phyloP scores from a whole-genome alignment of 768 basidiomycete genomes.

The Pulveroboletus sp. region DNA sequence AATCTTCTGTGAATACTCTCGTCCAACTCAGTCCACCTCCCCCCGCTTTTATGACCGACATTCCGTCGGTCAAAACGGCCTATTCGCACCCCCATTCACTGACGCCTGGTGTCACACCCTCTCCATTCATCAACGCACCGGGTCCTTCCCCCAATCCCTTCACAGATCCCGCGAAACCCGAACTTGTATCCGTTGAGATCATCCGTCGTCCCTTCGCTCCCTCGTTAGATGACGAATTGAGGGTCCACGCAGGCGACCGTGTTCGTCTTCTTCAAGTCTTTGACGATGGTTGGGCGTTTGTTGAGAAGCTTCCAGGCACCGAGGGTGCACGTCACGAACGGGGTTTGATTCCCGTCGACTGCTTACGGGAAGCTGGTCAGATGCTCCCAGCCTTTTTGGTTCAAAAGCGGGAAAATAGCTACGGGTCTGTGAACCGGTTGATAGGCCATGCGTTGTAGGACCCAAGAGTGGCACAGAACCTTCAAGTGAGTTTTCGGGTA shows the following conservation, averaged over 20 bases:
- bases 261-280: conserved; percentile 55
- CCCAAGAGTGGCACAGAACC: background rate
- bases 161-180: conserved; percentile 28
- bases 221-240: conserved; percentile 57
- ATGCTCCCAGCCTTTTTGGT: conserved; percentile 48
- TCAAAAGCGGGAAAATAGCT: conserved; percentile 47
- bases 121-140: background rate
- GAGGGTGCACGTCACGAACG: conserved; percentile 11
- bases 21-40: conserved; percentile 17
- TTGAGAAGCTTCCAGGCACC: conserved; percentile 40
- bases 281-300: conserved; percentile 71
- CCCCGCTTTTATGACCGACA: conserved; percentile 12
- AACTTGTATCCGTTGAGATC: conserved; percentile 43
- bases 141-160: conserved; percentile 32
- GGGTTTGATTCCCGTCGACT: conserved; percentile 71
- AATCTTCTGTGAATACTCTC: conserved; percentile 18
- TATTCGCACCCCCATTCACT: conserved; percentile 9
- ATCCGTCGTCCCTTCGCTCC: conserved; percentile 57
- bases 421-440: conserved; percentile 6
- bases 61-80: conserved; percentile 11
- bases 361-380: conserved; percentile 50
- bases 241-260: conserved; percentile 46
- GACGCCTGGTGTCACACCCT: background rate
- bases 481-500: background rate
- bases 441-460: background rate